These are phyloP conservation scores for Alternaria ethzedia DNA, from an alignment of 2,329 filamentous ascomycete genomes.

Conservation along the genomic window DNA sequence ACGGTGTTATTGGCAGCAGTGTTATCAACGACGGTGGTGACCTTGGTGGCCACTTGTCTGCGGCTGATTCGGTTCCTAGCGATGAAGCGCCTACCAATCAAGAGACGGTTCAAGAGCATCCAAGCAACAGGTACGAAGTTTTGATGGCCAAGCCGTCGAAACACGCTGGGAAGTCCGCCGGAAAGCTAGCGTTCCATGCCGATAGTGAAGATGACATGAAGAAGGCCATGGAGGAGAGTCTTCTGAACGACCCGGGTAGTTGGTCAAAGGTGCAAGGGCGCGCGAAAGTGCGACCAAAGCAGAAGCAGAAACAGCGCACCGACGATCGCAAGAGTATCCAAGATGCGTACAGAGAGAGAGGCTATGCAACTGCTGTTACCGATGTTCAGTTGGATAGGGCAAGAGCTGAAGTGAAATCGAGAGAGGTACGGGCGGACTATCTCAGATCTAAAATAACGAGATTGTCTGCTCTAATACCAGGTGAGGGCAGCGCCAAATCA, in stretches of 20 bases:
- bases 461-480: background rate
- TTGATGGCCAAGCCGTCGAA: background rate
- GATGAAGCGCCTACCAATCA: background rate
- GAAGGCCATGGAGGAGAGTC: background rate
- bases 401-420: background rate
- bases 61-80: background rate
- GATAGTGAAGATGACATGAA: background rate
- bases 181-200: background rate
- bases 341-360: background rate
- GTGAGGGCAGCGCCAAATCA: background rate
- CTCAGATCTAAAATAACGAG: background rate
- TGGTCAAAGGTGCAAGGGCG: background rate
- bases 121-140: background rate
- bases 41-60: background rate
- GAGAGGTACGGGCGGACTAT: background rate
- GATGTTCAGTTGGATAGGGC: background rate
- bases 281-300: background rate
- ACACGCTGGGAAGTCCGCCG: background rate
- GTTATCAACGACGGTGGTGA: background rate
- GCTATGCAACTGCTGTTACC: background rate
- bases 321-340: background rate
- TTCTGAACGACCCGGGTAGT: background rate
- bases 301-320: background rate
- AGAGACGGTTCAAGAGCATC: background rate
- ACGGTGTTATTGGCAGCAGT: background rate